Evolutionary conservation across 345 rosid genomes (phyloP).

Genomic region (Rhodomyrtus tomentosa): DNA sequence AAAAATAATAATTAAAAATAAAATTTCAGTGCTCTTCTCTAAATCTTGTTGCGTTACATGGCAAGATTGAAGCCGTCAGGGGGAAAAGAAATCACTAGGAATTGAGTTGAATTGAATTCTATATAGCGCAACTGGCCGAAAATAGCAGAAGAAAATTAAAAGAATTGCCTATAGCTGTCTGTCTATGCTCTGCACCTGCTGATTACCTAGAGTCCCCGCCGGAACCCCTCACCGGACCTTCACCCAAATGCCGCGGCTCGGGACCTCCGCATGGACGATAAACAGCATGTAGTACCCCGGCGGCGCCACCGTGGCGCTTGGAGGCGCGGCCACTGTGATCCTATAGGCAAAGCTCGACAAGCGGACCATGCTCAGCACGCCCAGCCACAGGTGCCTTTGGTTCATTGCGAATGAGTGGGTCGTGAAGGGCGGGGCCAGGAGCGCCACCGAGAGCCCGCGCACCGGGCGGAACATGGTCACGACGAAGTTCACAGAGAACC

Average conservation of each 20-base stretch:
- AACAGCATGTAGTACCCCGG: conserved; percentile 71
- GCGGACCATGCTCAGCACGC: conserved; percentile 21
- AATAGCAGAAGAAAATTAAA: not conserved
- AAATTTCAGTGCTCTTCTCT: not conserved
- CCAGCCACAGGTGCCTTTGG: conserved; percentile 50
- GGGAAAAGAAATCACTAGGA: not conserved
- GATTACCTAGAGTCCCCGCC: not conserved
- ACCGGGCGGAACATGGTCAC: conserved; percentile 10
- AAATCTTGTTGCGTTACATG: not conserved
- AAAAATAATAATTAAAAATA: no score
- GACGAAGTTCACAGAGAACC: conserved; percentile 28
- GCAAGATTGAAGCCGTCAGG: not conserved
- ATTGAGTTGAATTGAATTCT: not conserved
- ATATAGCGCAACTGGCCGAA: not conserved
- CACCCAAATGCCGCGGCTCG: conserved; percentile 58
- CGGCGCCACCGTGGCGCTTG: conserved; percentile 34
- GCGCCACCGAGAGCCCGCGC: conserved; percentile 17
- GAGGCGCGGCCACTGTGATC: conserved; percentile 36
- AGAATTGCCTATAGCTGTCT: not conserved
- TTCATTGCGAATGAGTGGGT: conserved; percentile 69
- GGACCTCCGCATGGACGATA: conserved; percentile 48
- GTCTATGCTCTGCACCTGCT: not conserved
- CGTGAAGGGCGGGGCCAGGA: conserved; percentile 49
- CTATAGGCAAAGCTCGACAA: conserved; percentile 30
- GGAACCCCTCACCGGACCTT: conserved; percentile 12